These are phyloP conservation scores for Ogataea pilisensis DNA, from an alignment of 805 yeast species.

Conservation along the genomic window DNA sequence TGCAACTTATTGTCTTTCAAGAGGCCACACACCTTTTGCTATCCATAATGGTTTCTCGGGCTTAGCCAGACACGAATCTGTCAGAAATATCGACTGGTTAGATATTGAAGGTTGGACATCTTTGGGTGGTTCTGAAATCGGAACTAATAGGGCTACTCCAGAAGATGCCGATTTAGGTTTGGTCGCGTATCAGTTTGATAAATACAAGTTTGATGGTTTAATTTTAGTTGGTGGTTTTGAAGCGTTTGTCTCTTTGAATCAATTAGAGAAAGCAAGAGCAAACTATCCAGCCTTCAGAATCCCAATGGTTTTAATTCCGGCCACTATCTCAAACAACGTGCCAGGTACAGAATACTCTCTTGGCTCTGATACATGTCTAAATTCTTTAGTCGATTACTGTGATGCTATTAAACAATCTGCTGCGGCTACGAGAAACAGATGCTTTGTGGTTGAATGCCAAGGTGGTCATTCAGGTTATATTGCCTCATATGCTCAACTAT, in stretches of 20 bases:
- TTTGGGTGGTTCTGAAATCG: constrained; percentile 76
- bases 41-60: constrained; percentile 76
- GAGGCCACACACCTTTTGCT: constrained; percentile 69
- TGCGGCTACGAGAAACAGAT: constrained; percentile 71
- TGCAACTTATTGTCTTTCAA: constrained; percentile 69
- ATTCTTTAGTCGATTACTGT: constrained; percentile 66
- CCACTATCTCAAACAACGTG: constrained; percentile 75
- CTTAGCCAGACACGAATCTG: constrained; percentile 56
- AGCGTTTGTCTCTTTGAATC: constrained; percentile 67
- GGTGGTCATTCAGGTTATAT: constrained; percentile 83
- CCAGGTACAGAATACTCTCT: constrained; percentile 79
- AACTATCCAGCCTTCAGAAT: constrained; percentile 69
- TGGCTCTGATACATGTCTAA: constrained; percentile 74
- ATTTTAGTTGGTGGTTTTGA: constrained; percentile 80
- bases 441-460: constrained; percentile 78
- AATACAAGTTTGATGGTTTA: constrained; percentile 65
- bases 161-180: constrained; percentile 61
- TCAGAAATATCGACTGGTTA: constrained; percentile 59
- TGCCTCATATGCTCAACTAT: constrained; percentile 64
- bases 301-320: constrained; percentile 76
- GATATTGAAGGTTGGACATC: constrained; percentile 71
- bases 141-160: constrained; percentile 73
- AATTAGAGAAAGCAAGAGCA: constrained; percentile 55
- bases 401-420: constrained; percentile 80
- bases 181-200: constrained; percentile 69